Conservation (phyloP, 768 basidiomycete species). For the Tylopilus rubrobrunneus region DNA sequence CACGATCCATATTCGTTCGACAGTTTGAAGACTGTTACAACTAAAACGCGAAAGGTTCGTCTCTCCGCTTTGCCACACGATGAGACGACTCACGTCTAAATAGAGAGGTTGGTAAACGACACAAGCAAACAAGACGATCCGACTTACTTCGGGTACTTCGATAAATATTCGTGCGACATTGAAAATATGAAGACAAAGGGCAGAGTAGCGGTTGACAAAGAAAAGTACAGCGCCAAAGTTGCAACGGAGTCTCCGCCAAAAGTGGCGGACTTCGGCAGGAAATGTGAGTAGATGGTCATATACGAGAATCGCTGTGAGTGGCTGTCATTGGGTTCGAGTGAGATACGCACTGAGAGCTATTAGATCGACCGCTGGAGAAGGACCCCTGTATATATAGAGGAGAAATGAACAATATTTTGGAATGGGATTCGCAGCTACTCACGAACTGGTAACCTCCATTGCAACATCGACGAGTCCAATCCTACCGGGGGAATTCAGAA, state of each 20-base stretch:
- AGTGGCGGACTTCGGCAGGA: conserved; percentile 37
- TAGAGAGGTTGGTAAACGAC: neutral
- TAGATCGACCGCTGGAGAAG: neutral
- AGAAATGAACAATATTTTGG: neutral
- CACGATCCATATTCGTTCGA: conserved; percentile 2
- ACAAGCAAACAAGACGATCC: too few species aligned
- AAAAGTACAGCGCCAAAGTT: conserved; percentile 37
- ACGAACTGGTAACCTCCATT: conserved; percentile 1
- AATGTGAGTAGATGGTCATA: conserved; percentile 49
- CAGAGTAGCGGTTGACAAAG: conserved; percentile 41
- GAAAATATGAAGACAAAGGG: conserved; percentile 37
- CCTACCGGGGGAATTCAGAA: neutral
- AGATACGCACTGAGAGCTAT: conserved; percentile 6
- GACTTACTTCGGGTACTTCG: conserved; percentile 9
- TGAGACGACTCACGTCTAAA: conserved; percentile 11
- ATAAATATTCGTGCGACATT: conserved; percentile 35
- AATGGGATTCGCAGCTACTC: neutral
- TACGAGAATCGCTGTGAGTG: conserved; percentile 27
- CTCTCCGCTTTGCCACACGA: neutral
- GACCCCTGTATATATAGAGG: neutral
- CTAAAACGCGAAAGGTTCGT: neutral
- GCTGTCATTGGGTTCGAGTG: neutral
- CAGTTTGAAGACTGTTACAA: neutral
- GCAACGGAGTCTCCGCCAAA: conserved; percentile 36
- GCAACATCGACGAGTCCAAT: neutral